phyloP scores from a whole-genome alignment of 768 basidiomycete species.

The Boletales sp. region DNA sequence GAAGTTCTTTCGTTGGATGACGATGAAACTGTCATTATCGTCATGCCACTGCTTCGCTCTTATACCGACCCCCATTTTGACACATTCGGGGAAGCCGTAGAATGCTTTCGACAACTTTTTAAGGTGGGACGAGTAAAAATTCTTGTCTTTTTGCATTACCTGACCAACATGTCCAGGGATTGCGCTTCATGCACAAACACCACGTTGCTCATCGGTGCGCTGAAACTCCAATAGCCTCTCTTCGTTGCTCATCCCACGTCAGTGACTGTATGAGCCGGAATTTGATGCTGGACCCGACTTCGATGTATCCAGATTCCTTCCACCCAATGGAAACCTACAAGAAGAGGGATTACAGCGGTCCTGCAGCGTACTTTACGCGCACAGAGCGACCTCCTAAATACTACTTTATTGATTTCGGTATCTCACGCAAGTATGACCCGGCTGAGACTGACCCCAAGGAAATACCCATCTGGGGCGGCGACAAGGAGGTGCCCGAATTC shows the following conservation, averaged over 20 bases:
- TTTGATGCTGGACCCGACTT: constrained; percentile 29
- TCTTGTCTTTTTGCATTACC: too few species aligned
- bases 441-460: constrained; percentile 23
- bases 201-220: too few species aligned
- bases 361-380: constrained; percentile 26
- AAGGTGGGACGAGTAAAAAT: too few species aligned
- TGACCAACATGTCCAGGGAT: too few species aligned
- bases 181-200: too few species aligned
- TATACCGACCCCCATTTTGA: constrained; percentile 20
- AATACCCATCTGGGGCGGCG: constrained; percentile 35
- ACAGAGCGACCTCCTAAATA: constrained; percentile 30
- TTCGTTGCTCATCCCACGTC: too few species aligned
- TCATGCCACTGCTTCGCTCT: constrained; percentile 27
- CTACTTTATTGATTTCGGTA: constrained; percentile 36
- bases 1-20: constrained; percentile 11
- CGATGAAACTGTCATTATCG: constrained; percentile 17
- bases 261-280: constrained; percentile 31
- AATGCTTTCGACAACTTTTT: too few species aligned
- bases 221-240: too few species aligned
- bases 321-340: constrained; percentile 17
- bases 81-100: neutral
- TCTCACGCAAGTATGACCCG: constrained; percentile 31
- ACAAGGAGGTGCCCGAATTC: constrained; percentile 41
- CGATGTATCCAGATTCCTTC: constrained; percentile 24
- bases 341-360: constrained; percentile 12